A percentile compares a stretch with the other conserved stretches of the same genome.
Evolutionary conservation across 2,329 filamentous ascomycete species (phyloP).

Genomic region (Aspergillus candidus): DNA sequence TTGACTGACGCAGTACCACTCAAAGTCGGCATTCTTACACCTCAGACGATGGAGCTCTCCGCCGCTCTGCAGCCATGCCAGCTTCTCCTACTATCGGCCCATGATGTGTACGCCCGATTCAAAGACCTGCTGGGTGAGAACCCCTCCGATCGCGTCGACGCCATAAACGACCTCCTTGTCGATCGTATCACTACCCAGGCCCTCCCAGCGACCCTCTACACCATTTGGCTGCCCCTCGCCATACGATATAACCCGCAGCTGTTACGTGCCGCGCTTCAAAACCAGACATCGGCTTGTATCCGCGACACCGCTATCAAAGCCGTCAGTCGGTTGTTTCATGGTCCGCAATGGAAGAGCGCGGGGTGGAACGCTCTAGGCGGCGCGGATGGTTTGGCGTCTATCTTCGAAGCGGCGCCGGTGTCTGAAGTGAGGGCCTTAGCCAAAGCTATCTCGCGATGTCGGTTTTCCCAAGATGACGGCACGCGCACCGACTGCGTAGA

Average conservation of each 20-base stretch:
- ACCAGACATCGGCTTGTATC: not conserved
- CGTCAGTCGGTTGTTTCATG: not conserved
- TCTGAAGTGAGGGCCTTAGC: not conserved
- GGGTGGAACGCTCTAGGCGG: not conserved
- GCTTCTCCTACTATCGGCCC: too few species aligned
- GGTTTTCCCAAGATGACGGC: not conserved
- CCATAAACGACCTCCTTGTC: slow-evolving; percentile 1
- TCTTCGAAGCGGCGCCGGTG: not conserved
- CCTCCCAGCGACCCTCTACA: slow-evolving; percentile 1
- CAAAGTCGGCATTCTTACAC: too few species aligned
- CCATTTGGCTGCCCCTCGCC: slow-evolving; percentile 2
- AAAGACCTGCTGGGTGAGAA: too few species aligned
- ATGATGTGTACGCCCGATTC: too few species aligned
- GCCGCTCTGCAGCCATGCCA: too few species aligned
- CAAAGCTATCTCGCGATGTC: not conserved
- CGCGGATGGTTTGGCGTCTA: not conserved
- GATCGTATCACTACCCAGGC: not conserved
- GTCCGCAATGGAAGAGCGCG: not conserved
- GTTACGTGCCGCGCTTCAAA: not conserved
- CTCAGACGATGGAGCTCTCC: too few species aligned
- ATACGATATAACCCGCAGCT: not conserved
- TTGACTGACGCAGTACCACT: too few species aligned
- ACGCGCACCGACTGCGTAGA: not conserved
- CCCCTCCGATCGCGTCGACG: too few species aligned
- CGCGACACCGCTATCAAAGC: not conserved